Evolutionary conservation across 805 yeast genomes (phyloP), one percentile per base, ranked within the genome.

Genomic region (Sporopachydermia quercuum): DNA sequence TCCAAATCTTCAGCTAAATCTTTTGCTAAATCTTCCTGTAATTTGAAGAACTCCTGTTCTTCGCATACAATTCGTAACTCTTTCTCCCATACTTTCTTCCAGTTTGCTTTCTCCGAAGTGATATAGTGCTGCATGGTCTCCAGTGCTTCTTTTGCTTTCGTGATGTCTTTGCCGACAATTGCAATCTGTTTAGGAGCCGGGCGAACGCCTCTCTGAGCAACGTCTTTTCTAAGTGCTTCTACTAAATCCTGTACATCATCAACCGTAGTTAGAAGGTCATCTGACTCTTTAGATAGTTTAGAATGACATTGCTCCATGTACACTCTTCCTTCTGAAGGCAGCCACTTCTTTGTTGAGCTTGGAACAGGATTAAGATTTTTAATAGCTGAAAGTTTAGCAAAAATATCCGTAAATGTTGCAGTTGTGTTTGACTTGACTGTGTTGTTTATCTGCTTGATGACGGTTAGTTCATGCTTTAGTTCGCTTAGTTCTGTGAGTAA

Each of bases 211-310:
- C 96, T 70, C 44, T 77, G 79, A 0, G 95, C 94, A 11, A 91
- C 95, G 58, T 87, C 97, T 48, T 84, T 77, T 41, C 96, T 66
- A 40, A 89, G 62, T 0, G 83, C 83, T 52, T 91, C 99, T 54
- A 91, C 82, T 5, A 82, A 58, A 57, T 91, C 99, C 53, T 87
- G 96, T 15, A 91, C 62, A 47, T 85, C 96, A 55, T 91, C 98
- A 3, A 89, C 89, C 45, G 69, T 72, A 1, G 89, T 76, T 23
- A 91, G 65, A 5, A 91, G 58, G 1, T 54, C 51, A 53, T 85
- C 95, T 4, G 93, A 78, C 13, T 82, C 87, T 36, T 71, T 74
- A 4, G 93, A 81, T 16, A 91, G 65, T 49, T 74, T 76, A 3
- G 62, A 53, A 52, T 83, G 85, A 40, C 94, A 81, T 14, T 68